Evolutionary conservation across 1,139 yeast species (phyloP).

Genomic region (Kluyveromyces marxianus): DNA sequence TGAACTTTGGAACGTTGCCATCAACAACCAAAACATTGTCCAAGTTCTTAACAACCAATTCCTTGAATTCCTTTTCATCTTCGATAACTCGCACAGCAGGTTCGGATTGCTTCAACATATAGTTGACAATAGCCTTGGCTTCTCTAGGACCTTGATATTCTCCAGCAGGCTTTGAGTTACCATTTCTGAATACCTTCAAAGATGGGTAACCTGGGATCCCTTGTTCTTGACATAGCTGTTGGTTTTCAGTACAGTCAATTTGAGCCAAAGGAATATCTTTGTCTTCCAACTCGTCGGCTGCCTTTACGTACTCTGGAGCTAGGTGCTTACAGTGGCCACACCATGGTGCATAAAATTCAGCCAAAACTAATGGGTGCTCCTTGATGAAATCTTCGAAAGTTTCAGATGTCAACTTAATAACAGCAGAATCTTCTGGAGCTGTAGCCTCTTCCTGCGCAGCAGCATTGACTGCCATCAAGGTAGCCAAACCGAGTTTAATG

Average conservation of each 20-base stretch:
- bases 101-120: slow-evolving; percentile 74
- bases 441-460: slow-evolving; percentile 48
- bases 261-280: slow-evolving; percentile 75
- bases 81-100: slow-evolving; percentile 64
- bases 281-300: slow-evolving; percentile 67
- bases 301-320: slow-evolving; percentile 84
- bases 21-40: slow-evolving; percentile 19
- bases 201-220: slow-evolving; percentile 91
- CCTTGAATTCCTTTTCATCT: slow-evolving; percentile 45
- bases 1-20: slow-evolving; percentile 19
- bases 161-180: slow-evolving; percentile 36
- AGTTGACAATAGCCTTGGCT: slow-evolving; percentile 66
- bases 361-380: slow-evolving; percentile 73
- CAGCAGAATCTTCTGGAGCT: slow-evolving; percentile 82
- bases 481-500: slow-evolving; percentile 15
- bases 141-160: slow-evolving; percentile 83
- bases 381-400: slow-evolving; percentile 59
- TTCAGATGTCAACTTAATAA: slow-evolving; percentile 62
- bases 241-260: slow-evolving; percentile 86
- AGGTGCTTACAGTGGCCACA: slow-evolving; percentile 96
- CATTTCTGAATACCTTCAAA: slow-evolving; percentile 73
- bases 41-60: slow-evolving; percentile 24
- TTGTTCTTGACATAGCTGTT: slow-evolving; percentile 66
- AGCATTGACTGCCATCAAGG: slow-evolving; percentile 26
- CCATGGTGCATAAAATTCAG: slow-evolving; percentile 99